These are phyloP conservation scores for Aegle marmelos DNA, from an alignment of 345 rosid species.

Conservation along the genomic window DNA sequence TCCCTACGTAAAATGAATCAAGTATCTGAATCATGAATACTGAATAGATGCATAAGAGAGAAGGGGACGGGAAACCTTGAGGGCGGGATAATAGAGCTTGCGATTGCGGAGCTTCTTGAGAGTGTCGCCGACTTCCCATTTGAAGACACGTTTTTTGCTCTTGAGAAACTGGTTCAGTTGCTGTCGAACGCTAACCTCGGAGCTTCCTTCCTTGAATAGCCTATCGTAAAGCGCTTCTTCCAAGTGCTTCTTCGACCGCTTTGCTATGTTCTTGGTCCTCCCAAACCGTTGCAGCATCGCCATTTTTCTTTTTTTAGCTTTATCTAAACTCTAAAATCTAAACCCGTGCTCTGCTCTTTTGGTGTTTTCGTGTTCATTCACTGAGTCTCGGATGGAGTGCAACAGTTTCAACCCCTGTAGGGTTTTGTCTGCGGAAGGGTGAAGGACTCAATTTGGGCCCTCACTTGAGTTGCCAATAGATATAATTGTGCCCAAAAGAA, in stretches of 20 bases:
- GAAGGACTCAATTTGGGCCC: too few species aligned
- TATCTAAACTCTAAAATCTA: background rate
- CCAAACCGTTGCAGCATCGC: conserved; percentile 57
- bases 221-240: conserved; percentile 70
- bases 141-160: conserved; percentile 79
- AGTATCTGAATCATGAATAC: background rate
- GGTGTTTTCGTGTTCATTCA: too few species aligned
- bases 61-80: conserved; percentile 51
- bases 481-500: too few species aligned
- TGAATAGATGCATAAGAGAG: background rate
- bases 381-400: too few species aligned
- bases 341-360: too few species aligned
- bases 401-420: too few species aligned
- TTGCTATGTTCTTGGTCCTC: conserved; percentile 57
- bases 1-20: background rate
- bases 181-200: conserved; percentile 60
- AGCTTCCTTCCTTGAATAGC: conserved; percentile 76
- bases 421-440: too few species aligned
- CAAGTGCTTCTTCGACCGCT: conserved; percentile 80
- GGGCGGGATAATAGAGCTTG: conserved; percentile 70
- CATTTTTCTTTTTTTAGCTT: conserved; percentile 29
- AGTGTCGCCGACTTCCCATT: conserved; percentile 95
- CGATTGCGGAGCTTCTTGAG: conserved; percentile 79
- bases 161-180: conserved; percentile 77
- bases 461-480: too few species aligned